Evolutionary conservation across 192 early-diverging fungal genomes (phyloP), one percentile per base, ranked within the genome.

Genomic region (Geranomyces variabilis): DNA sequence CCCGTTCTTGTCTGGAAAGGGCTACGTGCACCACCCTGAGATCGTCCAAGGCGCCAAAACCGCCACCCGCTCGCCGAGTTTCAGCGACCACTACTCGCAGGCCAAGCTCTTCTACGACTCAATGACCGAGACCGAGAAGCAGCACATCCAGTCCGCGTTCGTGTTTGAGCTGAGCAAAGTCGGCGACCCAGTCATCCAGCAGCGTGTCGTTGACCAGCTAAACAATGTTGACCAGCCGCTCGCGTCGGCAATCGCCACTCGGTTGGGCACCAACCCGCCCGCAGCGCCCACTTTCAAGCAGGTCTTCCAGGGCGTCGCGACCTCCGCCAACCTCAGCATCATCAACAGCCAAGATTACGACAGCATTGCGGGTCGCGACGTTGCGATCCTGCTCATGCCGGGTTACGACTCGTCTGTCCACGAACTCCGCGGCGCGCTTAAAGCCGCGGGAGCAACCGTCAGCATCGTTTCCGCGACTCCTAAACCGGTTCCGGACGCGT

Each of bases 81-180:
- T 71, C 47, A 10, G 19, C 9, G 72, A 74, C 58, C 72, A 74
- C 47, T 74, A 36, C 43, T 58, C 49, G 24, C 72, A 74, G 48
- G 72, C 72, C 44, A 26, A 41, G 30, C 28, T 74, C 12, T 74
- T 74, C 45, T 74, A 69, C 59, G 24, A 61, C 64, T 74, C 72
- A 6, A 68, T 74, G 67, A 68, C 65, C 36, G 57, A 48, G 5
- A 74, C 72, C 44, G 72, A 74, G 43, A 34, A 74, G 34, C 28
- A 28, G 5, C 72, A 74, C 55, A 74, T 74, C 14, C 58, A 51
- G 21, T 21, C 22, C 14, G 72, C 72, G 17, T 63, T 64, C 61
- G 31, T 60, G 0, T 71, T 71, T 43, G 70, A 71, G 49, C 46
- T 71, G 15, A 33, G 34, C 36, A 71, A 71, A 30, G 59, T 62